Evolutionary conservation across 225 moss, liverwort and hornwort species (phyloP).

Genomic region (Sphagnum tenellum): DNA sequence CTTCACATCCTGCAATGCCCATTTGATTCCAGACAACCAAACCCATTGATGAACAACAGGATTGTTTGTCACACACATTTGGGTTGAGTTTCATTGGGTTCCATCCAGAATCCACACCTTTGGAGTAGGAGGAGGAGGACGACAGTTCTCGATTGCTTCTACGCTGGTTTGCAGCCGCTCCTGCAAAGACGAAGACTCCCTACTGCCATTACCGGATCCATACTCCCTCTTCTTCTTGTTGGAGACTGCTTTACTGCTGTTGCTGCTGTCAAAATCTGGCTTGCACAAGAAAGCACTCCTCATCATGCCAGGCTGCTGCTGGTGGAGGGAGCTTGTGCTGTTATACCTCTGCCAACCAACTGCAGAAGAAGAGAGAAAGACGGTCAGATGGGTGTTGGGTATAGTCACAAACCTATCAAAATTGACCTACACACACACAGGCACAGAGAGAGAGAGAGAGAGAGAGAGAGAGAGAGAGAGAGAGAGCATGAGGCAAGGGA

Average conservation of each 20-base stretch:
- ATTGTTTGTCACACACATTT: too few relatives aligned
- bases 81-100: too few relatives aligned
- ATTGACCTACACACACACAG: too few relatives aligned
- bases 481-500: background rate
- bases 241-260: too few relatives aligned
- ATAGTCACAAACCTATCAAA: too few relatives aligned
- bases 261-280: conserved; percentile 27
- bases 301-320: conserved; percentile 23
- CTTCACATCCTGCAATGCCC: too few relatives aligned
- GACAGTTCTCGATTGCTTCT: conserved; percentile 44
- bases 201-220: conserved; percentile 17
- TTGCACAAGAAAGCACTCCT: conserved; percentile 44
- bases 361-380: background rate
- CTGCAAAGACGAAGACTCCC: conserved; percentile 22
- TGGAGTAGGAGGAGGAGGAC: conserved; percentile 10
- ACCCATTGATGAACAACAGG: too few relatives aligned
- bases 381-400: too few relatives aligned
- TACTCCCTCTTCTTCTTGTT: conserved; percentile 29
- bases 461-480: background rate
- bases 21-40: too few relatives aligned
- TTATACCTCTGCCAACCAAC: background rate
- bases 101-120: too few relatives aligned
- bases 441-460: background rate
- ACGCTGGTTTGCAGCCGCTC: conserved; percentile 59
- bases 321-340: background rate